Base-by-base conservation (phyloP, 805 yeast species). In the Wickerhamomyces silvicola region DNA sequence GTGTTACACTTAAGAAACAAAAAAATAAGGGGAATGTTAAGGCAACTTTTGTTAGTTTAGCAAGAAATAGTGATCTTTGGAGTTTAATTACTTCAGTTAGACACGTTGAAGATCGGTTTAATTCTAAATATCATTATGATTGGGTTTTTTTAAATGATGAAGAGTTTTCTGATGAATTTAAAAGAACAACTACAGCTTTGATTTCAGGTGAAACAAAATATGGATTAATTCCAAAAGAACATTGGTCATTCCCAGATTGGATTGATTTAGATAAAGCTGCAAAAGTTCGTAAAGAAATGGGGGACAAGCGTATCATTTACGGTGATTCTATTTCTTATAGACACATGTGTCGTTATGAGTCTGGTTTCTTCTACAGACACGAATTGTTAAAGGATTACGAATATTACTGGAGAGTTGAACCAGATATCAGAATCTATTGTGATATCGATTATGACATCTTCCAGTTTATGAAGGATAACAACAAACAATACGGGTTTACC, bases 401-500 rank as follows among this genome's bases (percentile, higher is more conserved):
- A 28, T 83, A 75, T 53, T 81, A 76, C 55, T 81, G 90, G 90
- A 65, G 90, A 43, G 80, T 82, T 30, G 90, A 81, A 57, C 86
- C 88, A 15, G 79, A 76, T 33, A 71, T 78, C 32, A 60, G 65
- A 34, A 57, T 77, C 30, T 66, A 54, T 41, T 82, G 90, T 60
- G 80, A 80, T 52, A 60, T 79, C 18, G 66, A 75, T 41, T 66
- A 75, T 37, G 90, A 82, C 51, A 68, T 81, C 19, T 83, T 83
- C 64, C 66, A 62, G 35, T 65, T 66, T 48, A 68, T 83, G 79
- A 62, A 70, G 22, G 68, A 60, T 18, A 64, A 75, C 48, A 60
- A 70, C 23, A 72, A 75, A 52, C 59, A 60, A 36, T 83, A 79
- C 48, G 90, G 88, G 7, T 84, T 81, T 52, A 75, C 81, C 10